phyloP scores from a whole-genome alignment of 768 basidiomycete genomes.

The Coprinopsis sp. region DNA sequence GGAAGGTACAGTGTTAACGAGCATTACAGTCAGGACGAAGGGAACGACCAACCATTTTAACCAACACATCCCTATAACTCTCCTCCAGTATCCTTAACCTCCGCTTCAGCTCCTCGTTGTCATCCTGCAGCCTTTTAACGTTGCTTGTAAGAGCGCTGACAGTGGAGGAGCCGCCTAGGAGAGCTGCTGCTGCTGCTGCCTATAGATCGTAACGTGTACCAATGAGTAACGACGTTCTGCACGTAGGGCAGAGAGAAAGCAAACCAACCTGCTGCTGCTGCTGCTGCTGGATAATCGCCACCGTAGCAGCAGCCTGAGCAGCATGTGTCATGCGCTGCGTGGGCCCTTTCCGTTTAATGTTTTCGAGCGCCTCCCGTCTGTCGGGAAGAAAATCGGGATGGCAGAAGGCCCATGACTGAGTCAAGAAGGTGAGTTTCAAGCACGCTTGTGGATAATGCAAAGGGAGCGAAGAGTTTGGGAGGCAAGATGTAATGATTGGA shows the following conservation, averaged over 20 bases:
- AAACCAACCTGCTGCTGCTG: too few species aligned
- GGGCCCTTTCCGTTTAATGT: constrained; percentile 56
- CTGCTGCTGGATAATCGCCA: too few species aligned
- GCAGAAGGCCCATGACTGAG: constrained; percentile 55
- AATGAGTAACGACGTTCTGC: too few species aligned
- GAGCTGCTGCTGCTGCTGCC: too few species aligned
- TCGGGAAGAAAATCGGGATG: too few species aligned
- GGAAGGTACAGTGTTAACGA: too few species aligned
- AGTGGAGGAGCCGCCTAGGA: too few species aligned
- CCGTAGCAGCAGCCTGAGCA: constrained; percentile 15
- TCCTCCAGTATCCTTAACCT: constrained; percentile 33
- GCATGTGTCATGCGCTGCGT: constrained; percentile 47
- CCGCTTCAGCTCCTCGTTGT: constrained; percentile 29
- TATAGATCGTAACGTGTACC: too few species aligned
- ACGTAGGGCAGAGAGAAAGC: constrained; percentile 14
- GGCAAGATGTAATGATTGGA: neutral
- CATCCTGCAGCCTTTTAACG: constrained; percentile 26
- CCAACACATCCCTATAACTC: constrained; percentile 33
- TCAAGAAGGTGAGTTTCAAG: neutral
- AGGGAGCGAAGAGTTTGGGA: neutral
- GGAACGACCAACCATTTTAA: constrained; percentile 34
- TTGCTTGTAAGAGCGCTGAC: too few species aligned
- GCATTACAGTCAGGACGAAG: too few species aligned
- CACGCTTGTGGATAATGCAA: neutral
- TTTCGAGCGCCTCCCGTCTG: too few species aligned